Base-by-base conservation (phyloP, 1,284 basidiomycete species). In the Acaromyces ingoldii region DNA sequence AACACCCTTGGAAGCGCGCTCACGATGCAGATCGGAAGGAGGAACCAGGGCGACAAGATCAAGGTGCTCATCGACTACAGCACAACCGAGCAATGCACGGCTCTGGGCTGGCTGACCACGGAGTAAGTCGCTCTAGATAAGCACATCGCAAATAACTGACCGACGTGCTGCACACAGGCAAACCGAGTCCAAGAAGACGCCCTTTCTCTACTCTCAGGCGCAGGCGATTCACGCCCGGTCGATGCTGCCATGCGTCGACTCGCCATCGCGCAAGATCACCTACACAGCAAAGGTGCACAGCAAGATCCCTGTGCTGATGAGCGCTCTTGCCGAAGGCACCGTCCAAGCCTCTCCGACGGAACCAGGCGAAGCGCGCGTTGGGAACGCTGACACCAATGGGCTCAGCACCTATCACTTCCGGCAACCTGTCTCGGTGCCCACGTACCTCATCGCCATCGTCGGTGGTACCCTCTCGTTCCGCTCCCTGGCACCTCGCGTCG, bases 131-230 rank as follows among this genome's bases (percentile, higher is more conserved):
- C 34, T 26, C 10, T 24, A 4, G 22, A 17, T 13, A 11, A 38
- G 24, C 17, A 17, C 21, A 17, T 36, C 17, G 22, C 19, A 30
- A 21, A 17, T 17, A 22, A n/a, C 34, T 29, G 4, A 19, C 24
- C 15, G 13, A 13, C n/a, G 15, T 42, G 25, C 15, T 25, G 38
- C 24, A n/a, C 55, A 21, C 51, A 88, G 87, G 58, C 91, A 96
- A 77, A 97, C 92, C 0, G 88, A 90, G 57, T 90, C 70, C 79
- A 80, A 51, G 85, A 88, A 76, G 40, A 62, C 57, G 13, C 88
- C 90, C 0, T 96, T 88, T 78, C 79, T 96, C 31, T 96, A 95
- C 80, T 91, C 88, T 54, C 91, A 97, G 77, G 90, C 87, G 72
- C 91, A 96, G 75, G 90, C 92, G 13, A 63, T 65, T 31, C 57